A percentile compares a stretch with the other conserved stretches of the same genome.
phyloP scores from a whole-genome alignment of 1,284 basidiomycete genomes.

The Ganoderma sinense region DNA sequence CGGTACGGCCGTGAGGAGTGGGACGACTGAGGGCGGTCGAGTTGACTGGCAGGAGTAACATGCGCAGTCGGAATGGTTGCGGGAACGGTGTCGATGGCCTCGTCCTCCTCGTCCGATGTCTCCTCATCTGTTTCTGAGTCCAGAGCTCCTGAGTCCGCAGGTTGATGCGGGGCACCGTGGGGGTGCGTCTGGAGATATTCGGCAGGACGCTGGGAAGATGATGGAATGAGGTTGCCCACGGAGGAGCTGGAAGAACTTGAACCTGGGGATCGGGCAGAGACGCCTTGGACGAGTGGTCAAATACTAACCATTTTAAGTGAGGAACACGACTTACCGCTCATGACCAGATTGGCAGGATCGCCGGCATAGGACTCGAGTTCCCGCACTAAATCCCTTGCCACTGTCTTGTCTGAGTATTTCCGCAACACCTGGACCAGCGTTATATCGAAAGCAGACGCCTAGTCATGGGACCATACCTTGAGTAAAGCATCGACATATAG shows the following conservation, averaged over 20 bases:
- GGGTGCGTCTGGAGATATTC: constrained; percentile 31
- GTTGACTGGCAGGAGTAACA: constrained; percentile 42
- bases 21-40: constrained; percentile 73
- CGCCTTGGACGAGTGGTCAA: constrained; percentile 44
- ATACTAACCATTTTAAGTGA: neutral
- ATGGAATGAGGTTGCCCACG: constrained; percentile 50
- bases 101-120: constrained; percentile 52
- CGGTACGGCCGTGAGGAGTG: constrained; percentile 77
- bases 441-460: neutral
- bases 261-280: constrained; percentile 53
- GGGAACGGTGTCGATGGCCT: constrained; percentile 49
- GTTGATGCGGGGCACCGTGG: constrained; percentile 25
- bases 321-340: constrained; percentile 62
- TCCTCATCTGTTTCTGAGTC: constrained; percentile 41
- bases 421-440: constrained; percentile 68
- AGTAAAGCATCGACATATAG: constrained; percentile 89
- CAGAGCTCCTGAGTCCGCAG: constrained; percentile 6
- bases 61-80: constrained; percentile 42
- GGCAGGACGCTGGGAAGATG: constrained; percentile 36
- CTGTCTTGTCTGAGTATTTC: constrained; percentile 85
- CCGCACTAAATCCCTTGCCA: constrained; percentile 77
- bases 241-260: constrained; percentile 72
- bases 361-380: constrained; percentile 87
- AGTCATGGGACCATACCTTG: constrained; percentile 58
- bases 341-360: constrained; percentile 71